Base-by-base conservation (phyloP, 345 rosid species). In the Eucalyptus polyanthemos region DNA sequence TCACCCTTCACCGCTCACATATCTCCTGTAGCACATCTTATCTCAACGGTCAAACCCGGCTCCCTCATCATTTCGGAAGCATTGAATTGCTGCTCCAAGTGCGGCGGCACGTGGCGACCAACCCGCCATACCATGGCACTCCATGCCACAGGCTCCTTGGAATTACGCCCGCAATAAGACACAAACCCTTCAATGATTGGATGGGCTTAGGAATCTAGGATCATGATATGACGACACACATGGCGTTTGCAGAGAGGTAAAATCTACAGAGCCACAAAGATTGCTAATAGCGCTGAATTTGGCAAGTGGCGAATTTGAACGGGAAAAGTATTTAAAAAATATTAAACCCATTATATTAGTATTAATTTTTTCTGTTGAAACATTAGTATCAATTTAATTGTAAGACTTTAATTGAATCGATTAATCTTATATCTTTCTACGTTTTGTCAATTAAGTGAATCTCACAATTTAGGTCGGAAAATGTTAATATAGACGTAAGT, bases 11-110 rank as follows among this genome's bases (percentile, higher is more conserved):
- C 62, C 12, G 27, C 62, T 22, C 60, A 4, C 60, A 22, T 9
- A 22, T 56, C 60, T 56, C 27, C 6, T 4, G 60, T 56, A 56
- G 27, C 27, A 8, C 60, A 4, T 56, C 27, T 56, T 4, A 9
- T 56, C 27, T 22, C 27, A 9, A 56, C 60, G 60, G 1, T 56
- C 60, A 56, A 22, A 25, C 60, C 27, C 60, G 12, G 27, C 27
- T 56, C 27, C 58, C 12, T 54, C 60, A 9, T 2, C 12, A 54
- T 54, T 54, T 53, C 56, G 56, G 56, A 19, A 53, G 56, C 56
- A 19, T 94, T 94, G 40, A 95, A 7, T 9, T 91, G 94, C 58
- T 95, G 97, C 88, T 95, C 97, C 1, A 91, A 91, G 62, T 92
- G 86, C 76, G 92, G 21, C 34, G 97, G 97, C 97, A 94, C 2